Conservation (phyloP, 75 land plant species). For the Ceratopteris richardii region DNA sequence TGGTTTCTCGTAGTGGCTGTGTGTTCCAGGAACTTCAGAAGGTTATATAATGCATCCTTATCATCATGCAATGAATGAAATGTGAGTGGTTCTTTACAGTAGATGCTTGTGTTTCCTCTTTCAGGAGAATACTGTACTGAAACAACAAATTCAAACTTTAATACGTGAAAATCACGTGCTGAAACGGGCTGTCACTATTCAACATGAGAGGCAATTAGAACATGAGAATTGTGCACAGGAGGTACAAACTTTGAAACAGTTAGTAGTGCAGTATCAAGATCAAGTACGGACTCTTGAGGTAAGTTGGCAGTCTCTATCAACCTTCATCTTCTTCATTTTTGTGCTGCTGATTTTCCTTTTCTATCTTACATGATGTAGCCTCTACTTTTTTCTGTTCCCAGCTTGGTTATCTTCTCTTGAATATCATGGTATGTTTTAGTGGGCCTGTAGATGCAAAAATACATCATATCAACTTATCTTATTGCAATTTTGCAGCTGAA, state of each 20-base stretch:
- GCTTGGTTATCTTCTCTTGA: no score
- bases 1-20: constrained; percentile 10
- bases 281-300: constrained; percentile 62
- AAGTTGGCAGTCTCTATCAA: background rate
- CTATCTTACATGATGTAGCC: background rate
- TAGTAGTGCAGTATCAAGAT: constrained; percentile 65
- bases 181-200: constrained; percentile 72
- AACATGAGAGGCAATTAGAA: constrained; percentile 72
- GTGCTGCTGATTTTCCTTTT: background rate
- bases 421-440: background rate
- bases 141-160: constrained; percentile 45
- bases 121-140: constrained; percentile 53
- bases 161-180: constrained; percentile 50
- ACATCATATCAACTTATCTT: background rate
- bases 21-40: constrained; percentile 15
- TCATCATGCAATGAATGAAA: no score
- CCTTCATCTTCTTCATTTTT: background rate
- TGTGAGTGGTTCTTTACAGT: background rate
- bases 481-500: constrained; percentile 16
- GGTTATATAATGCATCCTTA: constrained; percentile 10
- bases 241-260: constrained; percentile 51
- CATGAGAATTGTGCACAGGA: constrained; percentile 46
- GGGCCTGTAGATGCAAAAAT: background rate
- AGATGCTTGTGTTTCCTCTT: background rate
- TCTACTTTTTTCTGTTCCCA: background rate